phyloP scores from a whole-genome alignment of 1,139 yeast species.

The Yamadazyma diospyri region DNA sequence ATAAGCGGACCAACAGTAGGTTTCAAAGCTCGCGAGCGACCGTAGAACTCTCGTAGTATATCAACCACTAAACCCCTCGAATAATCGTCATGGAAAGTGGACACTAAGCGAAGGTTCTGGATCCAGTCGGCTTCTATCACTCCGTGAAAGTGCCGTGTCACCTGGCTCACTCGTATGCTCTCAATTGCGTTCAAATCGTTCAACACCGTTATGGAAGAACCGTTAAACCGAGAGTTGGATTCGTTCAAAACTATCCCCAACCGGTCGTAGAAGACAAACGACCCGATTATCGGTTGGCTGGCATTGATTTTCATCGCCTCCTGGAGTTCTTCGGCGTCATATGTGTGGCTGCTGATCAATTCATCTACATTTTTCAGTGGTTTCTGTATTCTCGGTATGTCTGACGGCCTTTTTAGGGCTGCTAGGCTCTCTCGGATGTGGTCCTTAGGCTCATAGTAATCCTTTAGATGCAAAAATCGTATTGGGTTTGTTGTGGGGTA shows the following conservation, averaged over 20 bases:
- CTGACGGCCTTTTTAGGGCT: neutral
- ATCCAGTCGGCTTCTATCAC: conserved; percentile 24
- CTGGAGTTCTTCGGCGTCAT: neutral
- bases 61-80: conserved; percentile 19
- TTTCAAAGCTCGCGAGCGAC: neutral
- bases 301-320: conserved; percentile 2
- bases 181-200: conserved; percentile 28
- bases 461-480: conserved; percentile 1
- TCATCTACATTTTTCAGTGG: conserved; percentile 1
- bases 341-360: neutral
- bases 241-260: conserved; percentile 34
- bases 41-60: conserved; percentile 6
- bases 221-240: conserved; percentile 31
- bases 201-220: conserved; percentile 26
- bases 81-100: conserved; percentile 21
- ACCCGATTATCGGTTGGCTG: conserved; percentile 27
- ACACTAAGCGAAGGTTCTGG: conserved; percentile 17
- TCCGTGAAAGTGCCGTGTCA: conserved; percentile 26
- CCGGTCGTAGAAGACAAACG: conserved; percentile 28
- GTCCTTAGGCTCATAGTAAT: neutral
- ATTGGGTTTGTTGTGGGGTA: neutral
- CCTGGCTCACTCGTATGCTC: conserved; percentile 22
- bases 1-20: conserved; percentile 11
- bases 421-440: neutral
- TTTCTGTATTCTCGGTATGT: neutral